Evolutionary conservation across 1,139 yeast species (phyloP), one percentile per base, ranked within the genome.

Genomic region (Geotrichum fermentans): DNA sequence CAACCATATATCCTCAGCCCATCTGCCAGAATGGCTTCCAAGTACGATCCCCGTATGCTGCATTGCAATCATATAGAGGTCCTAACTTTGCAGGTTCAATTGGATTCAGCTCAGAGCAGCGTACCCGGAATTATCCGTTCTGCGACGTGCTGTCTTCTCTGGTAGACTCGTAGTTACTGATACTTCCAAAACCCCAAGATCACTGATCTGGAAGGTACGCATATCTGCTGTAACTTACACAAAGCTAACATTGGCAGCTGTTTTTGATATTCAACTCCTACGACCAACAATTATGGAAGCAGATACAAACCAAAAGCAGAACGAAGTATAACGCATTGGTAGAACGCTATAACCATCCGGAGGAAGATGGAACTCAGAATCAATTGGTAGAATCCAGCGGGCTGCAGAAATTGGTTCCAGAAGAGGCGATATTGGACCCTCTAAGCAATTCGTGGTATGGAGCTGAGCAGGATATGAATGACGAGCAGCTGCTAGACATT

Each of bases 201-300:
- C 57, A 1, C 30, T 58, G 10, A 45, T 61, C 29, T 61, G 65
- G 65, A 57, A 58, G 45, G 61, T 59, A 21, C 48, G 61, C 30
- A 44, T 58, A 40, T 20, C 21, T 4, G 35, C 18, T n/a, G 21
- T 21, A 16, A n/a, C 36, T 17, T 11, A 20, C 5, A 18, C 43
- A 21, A 21, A 2, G 13, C 18, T 16, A 34, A 34, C 17, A 17
- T 24, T n/a, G n/a, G 13, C 22, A 45, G 52, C 37, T 51, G 10
- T 51, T 49, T 40, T 38, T 44, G 16, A 30, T 39, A 18, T 40
- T 51, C n/a, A 46, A 51, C 20, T 29, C 47, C 24, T 42, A 45
- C 35, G 49, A 49, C 16, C 36, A 14, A 10, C 20, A 22, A 4
- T n/a, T 33, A 8, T 51, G 53, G 49, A 11, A 21, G 6, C 42